Base-by-base conservation (phyloP, 805 yeast species). In the Ogataea parapolymorpha region DNA sequence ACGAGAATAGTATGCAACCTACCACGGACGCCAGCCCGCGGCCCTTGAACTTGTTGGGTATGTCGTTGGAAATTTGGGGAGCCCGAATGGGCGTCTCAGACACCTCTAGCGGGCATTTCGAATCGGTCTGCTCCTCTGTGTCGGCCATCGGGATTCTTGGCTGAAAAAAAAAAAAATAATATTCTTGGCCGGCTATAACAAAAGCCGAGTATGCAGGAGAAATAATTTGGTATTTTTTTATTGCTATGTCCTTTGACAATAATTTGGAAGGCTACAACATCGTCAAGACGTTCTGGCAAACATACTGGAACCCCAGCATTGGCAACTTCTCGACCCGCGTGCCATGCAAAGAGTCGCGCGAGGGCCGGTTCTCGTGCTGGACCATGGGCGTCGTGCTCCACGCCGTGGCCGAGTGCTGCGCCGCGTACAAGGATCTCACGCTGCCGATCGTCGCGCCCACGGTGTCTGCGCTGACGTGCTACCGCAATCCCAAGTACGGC, bases 21-120 rank as follows among this genome's bases (percentile, higher is more conserved):
- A 74, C 45, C 11, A 75, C 72, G 14, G 55, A 37, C 2, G 53
- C 22, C 15, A 80, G 68, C 0, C 82, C 77, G 84, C 87, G 80
- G 2, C 85, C 87, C 42, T 76, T 72, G 2, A 88, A 88, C 32
- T 79, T 82, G 57, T 83, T 90, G 1, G 82, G 80, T 0, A 64
- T 60, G 3, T 50, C 63, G 15, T 15, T 14, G 26, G 23, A 15
- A 9, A n/a, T 28, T 16, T 16, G 37, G 3, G 23, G 23, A 12
- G 14, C 35, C 22, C 16, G 37, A 1, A 6, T 26, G 7, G 32
- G 22, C 15, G 15, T 12, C 25, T 24, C 26, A 1, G 13, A 6
- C 15, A 12, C 14, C 10, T 31, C 24, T 3, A 18, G 25, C 2
- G 32, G 32, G n/a, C 10, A 11, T 10, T 29, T 12, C 2, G 9